These are phyloP conservation scores for Penicillium italicum DNA, from an alignment of 2,329 filamentous ascomycete genomes.

Conservation along the genomic window DNA sequence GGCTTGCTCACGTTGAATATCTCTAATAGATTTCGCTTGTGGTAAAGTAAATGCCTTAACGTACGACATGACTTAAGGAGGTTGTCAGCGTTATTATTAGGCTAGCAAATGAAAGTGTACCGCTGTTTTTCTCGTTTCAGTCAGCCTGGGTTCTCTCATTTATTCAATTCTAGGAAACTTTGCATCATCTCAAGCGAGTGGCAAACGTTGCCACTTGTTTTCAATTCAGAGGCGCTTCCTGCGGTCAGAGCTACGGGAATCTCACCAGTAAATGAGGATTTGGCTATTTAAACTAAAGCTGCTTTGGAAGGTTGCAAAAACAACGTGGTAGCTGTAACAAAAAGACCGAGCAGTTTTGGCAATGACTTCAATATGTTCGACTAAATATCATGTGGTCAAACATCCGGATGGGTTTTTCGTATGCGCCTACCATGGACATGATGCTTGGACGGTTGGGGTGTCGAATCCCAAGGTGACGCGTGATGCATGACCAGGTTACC, in stretches of 20 bases:
- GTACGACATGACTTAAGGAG: too few relatives aligned
- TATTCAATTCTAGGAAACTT: not conserved
- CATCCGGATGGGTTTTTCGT: not conserved
- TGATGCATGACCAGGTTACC: too few relatives aligned
- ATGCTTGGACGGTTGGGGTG: not conserved
- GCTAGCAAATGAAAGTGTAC: too few relatives aligned
- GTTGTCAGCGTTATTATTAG: too few relatives aligned
- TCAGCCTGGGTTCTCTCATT: not conserved
- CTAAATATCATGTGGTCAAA: not conserved
- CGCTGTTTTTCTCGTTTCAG: too few relatives aligned
- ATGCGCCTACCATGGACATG: not conserved
- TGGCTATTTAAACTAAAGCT: not conserved
- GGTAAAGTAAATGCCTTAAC: too few relatives aligned
- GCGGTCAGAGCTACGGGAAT: not conserved
- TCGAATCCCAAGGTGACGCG: too few relatives aligned
- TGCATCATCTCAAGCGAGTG: not conserved
- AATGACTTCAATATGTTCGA: not conserved
- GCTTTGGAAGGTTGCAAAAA: not conserved
- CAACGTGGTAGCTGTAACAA: not conserved
- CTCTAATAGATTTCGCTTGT: not conserved
- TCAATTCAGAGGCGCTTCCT: not conserved
- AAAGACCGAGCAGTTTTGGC: not conserved
- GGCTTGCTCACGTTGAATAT: not conserved
- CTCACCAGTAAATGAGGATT: not conserved
- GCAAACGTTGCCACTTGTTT: not conserved